These are phyloP conservation scores for Neurospora sp. DNA, from an alignment of 495 filamentous ascomycete genomes.

Conservation along the genomic window DNA sequence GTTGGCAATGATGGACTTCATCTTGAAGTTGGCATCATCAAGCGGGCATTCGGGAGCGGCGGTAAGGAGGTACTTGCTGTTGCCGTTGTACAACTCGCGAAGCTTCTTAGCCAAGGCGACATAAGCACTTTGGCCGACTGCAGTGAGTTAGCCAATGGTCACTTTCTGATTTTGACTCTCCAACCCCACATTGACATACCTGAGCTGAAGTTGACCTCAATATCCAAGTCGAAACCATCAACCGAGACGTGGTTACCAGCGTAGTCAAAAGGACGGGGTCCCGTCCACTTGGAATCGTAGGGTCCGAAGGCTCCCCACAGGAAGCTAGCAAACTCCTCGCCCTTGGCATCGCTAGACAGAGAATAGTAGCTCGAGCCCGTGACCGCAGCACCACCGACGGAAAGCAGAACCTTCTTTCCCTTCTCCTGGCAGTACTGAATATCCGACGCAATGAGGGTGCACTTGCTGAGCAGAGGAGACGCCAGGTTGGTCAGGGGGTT, in stretches of 20 bases:
- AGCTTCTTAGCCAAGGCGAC: conserved; percentile 42
- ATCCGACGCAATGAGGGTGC: conserved; percentile 37
- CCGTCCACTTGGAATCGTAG: conserved; percentile 22
- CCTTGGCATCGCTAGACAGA: conserved; percentile 39
- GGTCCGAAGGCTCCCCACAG: conserved; percentile 60
- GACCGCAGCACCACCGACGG: conserved; percentile 43
- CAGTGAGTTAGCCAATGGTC: neutral
- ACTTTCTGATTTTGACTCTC: neutral
- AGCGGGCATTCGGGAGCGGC: conserved; percentile 58
- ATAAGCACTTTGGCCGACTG: conserved; percentile 21
- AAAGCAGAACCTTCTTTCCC: conserved; percentile 57
- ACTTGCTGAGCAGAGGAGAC: conserved; percentile 30
- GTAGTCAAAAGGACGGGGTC: conserved; percentile 51
- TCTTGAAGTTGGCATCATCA: conserved; percentile 39
- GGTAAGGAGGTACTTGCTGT: conserved; percentile 40
- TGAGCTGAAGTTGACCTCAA: conserved; percentile 35
- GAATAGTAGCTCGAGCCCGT: conserved; percentile 31
- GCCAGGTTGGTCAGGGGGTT: conserved; percentile 17
- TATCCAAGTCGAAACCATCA: conserved; percentile 65
- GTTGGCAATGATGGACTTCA: conserved; percentile 42
- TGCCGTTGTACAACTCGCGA: conserved; percentile 34
- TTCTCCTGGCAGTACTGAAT: conserved; percentile 52
- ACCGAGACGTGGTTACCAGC: conserved; percentile 29
- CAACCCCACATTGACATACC: neutral
- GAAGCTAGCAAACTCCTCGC: conserved; percentile 48